Evolutionary conservation across 306 rosid genomes (phyloP).

Genomic region (Cucumis melo): DNA sequence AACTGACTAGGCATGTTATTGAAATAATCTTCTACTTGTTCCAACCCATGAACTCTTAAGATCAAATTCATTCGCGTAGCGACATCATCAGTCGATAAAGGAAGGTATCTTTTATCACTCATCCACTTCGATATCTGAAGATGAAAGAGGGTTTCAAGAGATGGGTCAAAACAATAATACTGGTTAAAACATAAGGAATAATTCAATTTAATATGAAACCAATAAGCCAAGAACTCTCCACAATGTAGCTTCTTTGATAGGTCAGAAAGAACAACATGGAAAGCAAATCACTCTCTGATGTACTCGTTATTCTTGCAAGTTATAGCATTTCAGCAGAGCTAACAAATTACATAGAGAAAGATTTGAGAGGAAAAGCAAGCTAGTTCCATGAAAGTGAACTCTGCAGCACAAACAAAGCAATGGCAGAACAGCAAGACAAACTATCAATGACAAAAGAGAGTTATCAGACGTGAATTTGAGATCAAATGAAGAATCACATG

Average conservation of each 20-base stretch:
- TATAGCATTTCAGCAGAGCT: neutral
- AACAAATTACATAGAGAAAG: neutral
- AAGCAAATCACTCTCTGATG: neutral
- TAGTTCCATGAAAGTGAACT: neutral
- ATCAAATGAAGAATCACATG: neutral
- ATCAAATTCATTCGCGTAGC: neutral
- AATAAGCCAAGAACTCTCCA: neutral
- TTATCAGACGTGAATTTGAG: neutral
- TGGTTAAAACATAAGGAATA: neutral
- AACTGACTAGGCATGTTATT: neutral
- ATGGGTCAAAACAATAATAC: neutral
- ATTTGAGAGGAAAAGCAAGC: neutral
- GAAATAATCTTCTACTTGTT: neutral
- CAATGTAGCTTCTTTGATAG: neutral
- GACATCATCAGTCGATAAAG: neutral
- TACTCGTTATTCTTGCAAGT: neutral
- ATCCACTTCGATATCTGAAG: slow-evolving; percentile 2
- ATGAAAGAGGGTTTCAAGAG: neutral
- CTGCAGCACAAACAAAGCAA: neutral
- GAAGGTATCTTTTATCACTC: neutral
- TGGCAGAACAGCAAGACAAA: neutral
- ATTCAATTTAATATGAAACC: neutral
- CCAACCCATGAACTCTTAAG: neutral
- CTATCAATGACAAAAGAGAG: neutral
- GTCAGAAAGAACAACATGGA: neutral